Percentiles rank a stretch among this genome's conserved stretches.
phyloP scores from a whole-genome alignment of 495 filamentous ascomycete species.

The Tuber calosporum region DNA sequence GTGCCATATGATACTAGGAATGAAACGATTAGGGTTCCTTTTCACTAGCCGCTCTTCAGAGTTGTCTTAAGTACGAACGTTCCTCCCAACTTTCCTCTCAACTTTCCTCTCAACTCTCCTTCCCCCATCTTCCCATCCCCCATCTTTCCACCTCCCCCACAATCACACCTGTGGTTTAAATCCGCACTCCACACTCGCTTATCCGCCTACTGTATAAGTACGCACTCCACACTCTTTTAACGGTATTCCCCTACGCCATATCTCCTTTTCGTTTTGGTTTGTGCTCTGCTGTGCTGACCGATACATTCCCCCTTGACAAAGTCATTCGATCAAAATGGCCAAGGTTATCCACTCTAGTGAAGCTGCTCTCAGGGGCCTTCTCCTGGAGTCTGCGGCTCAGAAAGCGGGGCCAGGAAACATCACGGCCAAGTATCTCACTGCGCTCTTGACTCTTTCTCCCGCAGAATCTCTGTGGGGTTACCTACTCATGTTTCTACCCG shows the following conservation, averaged over 20 bases:
- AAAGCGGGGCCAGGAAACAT: background rate
- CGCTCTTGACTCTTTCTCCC: conserved; percentile 7
- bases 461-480: conserved; percentile 20
- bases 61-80: background rate
- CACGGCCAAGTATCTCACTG: background rate
- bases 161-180: background rate
- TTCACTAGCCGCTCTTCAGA: background rate
- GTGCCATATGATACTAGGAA: background rate
- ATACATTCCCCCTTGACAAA: background rate
- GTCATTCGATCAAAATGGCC: background rate
- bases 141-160: background rate
- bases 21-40: background rate
- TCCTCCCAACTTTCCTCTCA: background rate
- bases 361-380: background rate
- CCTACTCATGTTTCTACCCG: background rate
- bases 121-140: background rate
- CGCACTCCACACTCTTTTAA: background rate
- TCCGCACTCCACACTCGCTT: background rate
- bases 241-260: background rate
- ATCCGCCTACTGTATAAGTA: too few relatives aligned
- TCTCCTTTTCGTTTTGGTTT: background rate
- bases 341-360: background rate
- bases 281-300: background rate
- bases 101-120: too few relatives aligned
- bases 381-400: background rate